Evolutionary conservation across 305 asterid species (phyloP).

Genomic region (Nicotiana rustica): DNA sequence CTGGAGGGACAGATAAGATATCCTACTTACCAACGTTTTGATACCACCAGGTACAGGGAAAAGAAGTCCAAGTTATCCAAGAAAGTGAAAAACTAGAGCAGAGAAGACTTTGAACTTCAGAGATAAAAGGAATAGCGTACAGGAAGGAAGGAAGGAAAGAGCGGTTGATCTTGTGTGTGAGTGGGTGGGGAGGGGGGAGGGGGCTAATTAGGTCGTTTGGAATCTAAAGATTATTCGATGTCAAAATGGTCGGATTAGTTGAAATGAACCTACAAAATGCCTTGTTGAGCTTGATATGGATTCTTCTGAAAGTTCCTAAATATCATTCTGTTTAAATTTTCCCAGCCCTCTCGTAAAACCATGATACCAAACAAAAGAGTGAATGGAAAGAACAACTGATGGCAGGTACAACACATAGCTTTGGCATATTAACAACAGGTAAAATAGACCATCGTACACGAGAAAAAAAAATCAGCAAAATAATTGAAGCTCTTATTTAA

Average conservation of each 20-base stretch:
- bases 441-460: neutral
- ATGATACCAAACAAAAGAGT: neutral
- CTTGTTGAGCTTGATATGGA: conserved; percentile 15
- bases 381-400: conserved; percentile 25
- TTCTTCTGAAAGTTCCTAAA: conserved; percentile 21
- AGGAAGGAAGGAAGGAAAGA: neutral
- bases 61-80: neutral
- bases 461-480: neutral
- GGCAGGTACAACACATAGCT: conserved; percentile 1
- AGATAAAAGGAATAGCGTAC: neutral
- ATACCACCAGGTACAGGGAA: conserved; percentile 8
- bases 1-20: conserved; percentile 22
- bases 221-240: conserved; percentile 17
- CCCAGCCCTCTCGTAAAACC: neutral
- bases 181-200: neutral
- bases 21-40: neutral
- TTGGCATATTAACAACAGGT: conserved; percentile 5
- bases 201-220: neutral
- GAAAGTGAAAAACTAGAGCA: neutral
- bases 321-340: conserved; percentile 16
- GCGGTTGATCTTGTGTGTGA: too few relatives aligned
- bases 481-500: neutral
- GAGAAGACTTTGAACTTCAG: neutral
- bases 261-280: neutral
- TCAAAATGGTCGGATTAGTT: neutral